These are phyloP conservation scores for Candida hungchunana DNA, from an alignment of 805 yeast species.

Conservation along the genomic window DNA sequence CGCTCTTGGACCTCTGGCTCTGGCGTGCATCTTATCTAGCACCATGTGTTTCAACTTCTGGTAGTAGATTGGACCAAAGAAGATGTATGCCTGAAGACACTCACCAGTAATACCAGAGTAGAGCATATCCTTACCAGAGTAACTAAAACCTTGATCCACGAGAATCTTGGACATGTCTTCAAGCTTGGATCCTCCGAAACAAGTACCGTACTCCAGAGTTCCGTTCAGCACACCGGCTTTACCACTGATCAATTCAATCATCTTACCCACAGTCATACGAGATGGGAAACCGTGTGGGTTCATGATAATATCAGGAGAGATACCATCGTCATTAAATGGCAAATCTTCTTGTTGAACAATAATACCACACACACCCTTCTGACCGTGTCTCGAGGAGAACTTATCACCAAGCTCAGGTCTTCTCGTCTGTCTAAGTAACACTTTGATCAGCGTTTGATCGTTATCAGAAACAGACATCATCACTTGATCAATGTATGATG, in stretches of 20 bases:
- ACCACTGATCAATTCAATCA: conserved; percentile 94
- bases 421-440: conserved; percentile 88
- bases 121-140: conserved; percentile 96
- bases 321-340: conserved; percentile 92
- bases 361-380: conserved; percentile 98
- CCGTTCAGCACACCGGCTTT: conserved; percentile 97
- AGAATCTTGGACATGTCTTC: conserved; percentile 92
- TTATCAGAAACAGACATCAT: conserved; percentile 95
- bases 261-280: conserved; percentile 99
- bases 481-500: conserved; percentile 93
- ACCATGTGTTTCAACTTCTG: conserved; percentile 99
- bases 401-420: conserved; percentile 98
- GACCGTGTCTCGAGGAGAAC: conserved; percentile 97
- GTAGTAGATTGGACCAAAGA: conserved; percentile 97
- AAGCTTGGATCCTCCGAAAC: conserved; percentile 96
- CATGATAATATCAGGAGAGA: conserved; percentile 94
- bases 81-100: conserved; percentile 93
- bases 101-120: conserved; percentile 98
- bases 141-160: conserved; percentile 86
- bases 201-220: conserved; percentile 89
- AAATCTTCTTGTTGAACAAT: conserved; percentile 95
- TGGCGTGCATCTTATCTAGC: conserved; percentile 97
- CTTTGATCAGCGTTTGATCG: conserved; percentile 92
- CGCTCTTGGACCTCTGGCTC: conserved; percentile 99
- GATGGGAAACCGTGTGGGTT: conserved; percentile 99